Evolutionary conservation across 306 rosid species (phyloP).

Genomic region (Sicyos edulis): DNA sequence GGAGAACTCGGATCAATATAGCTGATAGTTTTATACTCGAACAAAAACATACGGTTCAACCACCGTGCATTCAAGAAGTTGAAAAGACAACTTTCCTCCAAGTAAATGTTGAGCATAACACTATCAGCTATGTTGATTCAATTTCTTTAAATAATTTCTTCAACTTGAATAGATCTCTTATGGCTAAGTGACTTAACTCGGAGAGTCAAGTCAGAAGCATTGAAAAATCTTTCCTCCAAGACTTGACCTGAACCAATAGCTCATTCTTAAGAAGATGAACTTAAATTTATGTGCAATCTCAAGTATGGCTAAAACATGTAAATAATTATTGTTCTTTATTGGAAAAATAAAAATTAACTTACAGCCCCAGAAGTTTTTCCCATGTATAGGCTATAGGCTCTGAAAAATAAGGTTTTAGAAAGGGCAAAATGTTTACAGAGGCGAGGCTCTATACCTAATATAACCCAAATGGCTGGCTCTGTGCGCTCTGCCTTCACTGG

Average conservation of each 20-base stretch:
- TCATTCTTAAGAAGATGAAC: neutral
- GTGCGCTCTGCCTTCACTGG: slow-evolving; percentile 4
- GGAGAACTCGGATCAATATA: too few relatives aligned
- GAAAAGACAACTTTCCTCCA: too few relatives aligned
- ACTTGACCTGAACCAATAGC: neutral
- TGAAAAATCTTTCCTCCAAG: neutral
- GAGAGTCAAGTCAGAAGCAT: too few relatives aligned
- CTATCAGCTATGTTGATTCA: too few relatives aligned
- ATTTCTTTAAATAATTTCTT: too few relatives aligned
- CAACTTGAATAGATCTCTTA: too few relatives aligned
- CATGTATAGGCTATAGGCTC: neutral
- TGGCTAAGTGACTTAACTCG: too few relatives aligned
- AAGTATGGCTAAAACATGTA: neutral
- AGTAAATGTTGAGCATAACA: too few relatives aligned
- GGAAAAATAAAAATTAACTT: neutral
- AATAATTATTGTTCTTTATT: slow-evolving; percentile 18
- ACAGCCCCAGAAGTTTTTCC: neutral
- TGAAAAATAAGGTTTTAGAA: neutral
- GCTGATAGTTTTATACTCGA: too few relatives aligned
- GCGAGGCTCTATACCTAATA: slow-evolving; percentile 9
- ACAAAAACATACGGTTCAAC: too few relatives aligned
- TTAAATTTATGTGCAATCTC: neutral
- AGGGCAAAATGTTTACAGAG: slow-evolving; percentile 16
- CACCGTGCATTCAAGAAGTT: too few relatives aligned
- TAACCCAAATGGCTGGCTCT: slow-evolving; percentile 10